phyloP scores from a whole-genome alignment of 1,284 basidiomycete genomes.

The Porogramme epimiltina region DNA sequence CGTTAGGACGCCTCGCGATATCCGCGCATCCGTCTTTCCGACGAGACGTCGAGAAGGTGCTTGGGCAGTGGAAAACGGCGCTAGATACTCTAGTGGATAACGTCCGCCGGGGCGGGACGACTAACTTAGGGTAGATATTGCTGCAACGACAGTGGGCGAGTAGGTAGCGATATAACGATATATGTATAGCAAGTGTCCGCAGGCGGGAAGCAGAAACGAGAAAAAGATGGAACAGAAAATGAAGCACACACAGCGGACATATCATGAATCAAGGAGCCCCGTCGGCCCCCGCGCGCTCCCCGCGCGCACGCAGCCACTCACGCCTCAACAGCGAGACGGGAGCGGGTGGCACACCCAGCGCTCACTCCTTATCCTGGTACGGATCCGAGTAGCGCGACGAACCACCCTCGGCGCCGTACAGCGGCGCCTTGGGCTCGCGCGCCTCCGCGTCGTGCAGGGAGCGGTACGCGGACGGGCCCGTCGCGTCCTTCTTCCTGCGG shows the following conservation, averaged over 20 bases:
- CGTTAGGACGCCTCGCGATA: no score
- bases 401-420: constrained; percentile 30
- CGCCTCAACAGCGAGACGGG: background rate
- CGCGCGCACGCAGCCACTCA: background rate
- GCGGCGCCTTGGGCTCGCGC: constrained; percentile 18
- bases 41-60: background rate
- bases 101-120: background rate
- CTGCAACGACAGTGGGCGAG: constrained; percentile 1
- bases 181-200: background rate
- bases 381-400: constrained; percentile 26
- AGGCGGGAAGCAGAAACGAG: background rate
- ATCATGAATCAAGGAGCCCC: no score
- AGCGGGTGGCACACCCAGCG: background rate
- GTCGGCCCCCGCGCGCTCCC: no score
- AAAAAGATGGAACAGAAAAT: background rate
- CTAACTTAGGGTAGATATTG: background rate
- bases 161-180: background rate
- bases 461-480: constrained; percentile 25
- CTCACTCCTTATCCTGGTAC: constrained; percentile 24
- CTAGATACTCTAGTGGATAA: background rate
- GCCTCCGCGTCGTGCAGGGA: constrained; percentile 23
- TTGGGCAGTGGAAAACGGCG: background rate
- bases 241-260: background rate
- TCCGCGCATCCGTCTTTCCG: no score
- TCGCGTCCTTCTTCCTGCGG: constrained; percentile 10